Evolutionary conservation across 768 basidiomycete genomes (phyloP), one percentile per base, ranked within the genome.

Genomic region (Termitomyces bulborhizus): DNA sequence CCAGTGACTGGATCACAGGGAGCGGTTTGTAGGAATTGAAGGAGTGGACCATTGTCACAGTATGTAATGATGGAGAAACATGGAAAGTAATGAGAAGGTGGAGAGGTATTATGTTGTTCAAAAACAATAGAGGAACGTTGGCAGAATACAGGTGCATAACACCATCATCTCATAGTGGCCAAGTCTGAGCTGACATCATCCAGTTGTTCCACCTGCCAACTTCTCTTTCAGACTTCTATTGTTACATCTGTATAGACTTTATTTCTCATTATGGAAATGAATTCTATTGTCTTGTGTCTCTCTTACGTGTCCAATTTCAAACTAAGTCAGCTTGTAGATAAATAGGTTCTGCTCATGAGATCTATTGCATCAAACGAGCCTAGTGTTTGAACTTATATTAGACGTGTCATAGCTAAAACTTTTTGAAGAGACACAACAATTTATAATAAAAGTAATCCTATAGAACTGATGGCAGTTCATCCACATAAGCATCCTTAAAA

Each of bases 191-290:
- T 48, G 15, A 52, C 21, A 45, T 53, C 18, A 48, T 27, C 42
- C 61, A 90, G 84, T 86, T 87, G 0, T 93, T 93, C 68, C 89
- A 90, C 61, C 82, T 83, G 0, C 88, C 86, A 0, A 78, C 76
- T 8, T 84, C 86, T 0, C 67, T 92, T 42, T 78, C 80, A 6
- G 86, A 86, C 64, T 98, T 99, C 70, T 97, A 95, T 69, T 87
- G 95, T 13, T 98, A 88, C 66, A 84, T 99, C 55, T 86, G 95
- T 1, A 82, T 99, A 64, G 94, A 98, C 69, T 98, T 99, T 66
- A 81, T 88, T 48, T 88, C 91, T 0, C 88, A 94, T 65, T 98
- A 97, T 63, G 91, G 93, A 18, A 88, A 83, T 63, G 97, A 99
- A 69, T 98, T 88, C 71, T 98, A 94, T 67, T 99, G 97, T 64